Evolutionary conservation across 441 rosid genomes (phyloP), one percentile per base, ranked within the genome.

Genomic region (Mallotus japonicus): DNA sequence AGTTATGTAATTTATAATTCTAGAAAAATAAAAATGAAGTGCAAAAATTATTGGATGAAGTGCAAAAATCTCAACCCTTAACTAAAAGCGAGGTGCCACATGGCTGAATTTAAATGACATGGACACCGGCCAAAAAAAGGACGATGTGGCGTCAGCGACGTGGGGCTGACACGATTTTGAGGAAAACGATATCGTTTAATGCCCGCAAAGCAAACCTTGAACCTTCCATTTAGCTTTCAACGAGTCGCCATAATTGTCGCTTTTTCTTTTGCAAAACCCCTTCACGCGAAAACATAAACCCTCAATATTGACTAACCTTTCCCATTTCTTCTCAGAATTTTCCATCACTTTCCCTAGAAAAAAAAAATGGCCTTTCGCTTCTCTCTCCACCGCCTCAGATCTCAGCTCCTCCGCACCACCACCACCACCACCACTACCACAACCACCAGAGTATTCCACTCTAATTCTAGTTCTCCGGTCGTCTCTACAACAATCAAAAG

Each of bases 321-420:
- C 12, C 15, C 16, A 16, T 12, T 20, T 65, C 15, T 32, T 4
- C 37, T 65, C 55, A 47, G 8, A 65, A 50, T 62, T 75, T 66
- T 58, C 84, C 56, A 11, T 58, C 74, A 20, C 53, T 73, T 81
- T 65, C 77, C 12, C 63, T 73, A 71, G 77, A 73, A 70, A 69
- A 44, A 16, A 65, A 16, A 54, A 7, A 75, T 66, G 97, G 88
- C 92, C 68, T 73, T 87, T 19, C 84, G 90, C 62, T 74, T 84
- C 62, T 73, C 82, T 73, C 77, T 79, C 74, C 86, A 75, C 75
- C 92, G 85, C 77, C 86, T 89, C 75, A 78, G 89, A 79, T 85
- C 85, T 62, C 90, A 64, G 67, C 77, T 82, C 78, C 69, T 77
- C 62, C 86, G 70, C 50, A 59, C 84, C 62, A 53, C 67, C 73